Conservation (phyloP, 495 filamentous ascomycete species). For the Haplographium delicatum region DNA sequence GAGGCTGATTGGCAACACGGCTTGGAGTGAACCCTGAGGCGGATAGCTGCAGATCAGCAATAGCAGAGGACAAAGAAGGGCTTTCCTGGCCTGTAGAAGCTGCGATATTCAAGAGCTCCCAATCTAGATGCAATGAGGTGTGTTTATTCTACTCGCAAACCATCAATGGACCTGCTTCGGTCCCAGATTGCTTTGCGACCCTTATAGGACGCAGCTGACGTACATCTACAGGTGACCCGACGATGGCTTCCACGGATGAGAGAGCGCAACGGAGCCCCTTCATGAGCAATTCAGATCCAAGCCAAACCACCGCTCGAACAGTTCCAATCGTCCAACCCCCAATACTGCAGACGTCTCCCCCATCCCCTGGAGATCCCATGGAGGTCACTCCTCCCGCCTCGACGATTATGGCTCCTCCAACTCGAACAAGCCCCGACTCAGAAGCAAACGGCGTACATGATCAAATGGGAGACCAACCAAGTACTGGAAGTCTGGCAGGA, state of each 20-base stretch:
- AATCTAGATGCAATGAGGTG: constrained; percentile 25
- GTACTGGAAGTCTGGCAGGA: constrained; percentile 23
- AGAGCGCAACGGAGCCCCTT: constrained; percentile 24
- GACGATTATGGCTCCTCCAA: constrained; percentile 23
- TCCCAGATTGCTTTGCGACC: constrained; percentile 3
- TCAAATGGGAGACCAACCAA: constrained; percentile 22
- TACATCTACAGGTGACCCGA: constrained; percentile 21
- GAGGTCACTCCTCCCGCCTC: constrained; percentile 21
- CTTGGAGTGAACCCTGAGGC: constrained; percentile 12
- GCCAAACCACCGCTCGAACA: constrained; percentile 21
- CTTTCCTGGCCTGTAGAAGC: constrained; percentile 3
- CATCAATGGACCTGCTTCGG: constrained; percentile 2
- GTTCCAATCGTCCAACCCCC: constrained; percentile 24
- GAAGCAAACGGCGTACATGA: constrained; percentile 29
- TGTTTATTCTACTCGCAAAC: constrained; percentile 1
- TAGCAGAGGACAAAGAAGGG: constrained; percentile 17
- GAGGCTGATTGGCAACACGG: constrained; percentile 21
- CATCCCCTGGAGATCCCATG: constrained; percentile 27
- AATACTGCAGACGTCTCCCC: constrained; percentile 17
- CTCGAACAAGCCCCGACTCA: constrained; percentile 23
- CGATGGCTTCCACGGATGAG: constrained; percentile 22
- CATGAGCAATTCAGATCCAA: constrained; percentile 14
- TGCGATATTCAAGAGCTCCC: constrained; percentile 8
- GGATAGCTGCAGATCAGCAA: constrained; percentile 18
- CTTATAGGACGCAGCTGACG: constrained; percentile 2